Evolutionary conservation across 2,329 filamentous ascomycete species (phyloP), one percentile per base, ranked within the genome.

Genomic region (Cucurbitaria berberidis): DNA sequence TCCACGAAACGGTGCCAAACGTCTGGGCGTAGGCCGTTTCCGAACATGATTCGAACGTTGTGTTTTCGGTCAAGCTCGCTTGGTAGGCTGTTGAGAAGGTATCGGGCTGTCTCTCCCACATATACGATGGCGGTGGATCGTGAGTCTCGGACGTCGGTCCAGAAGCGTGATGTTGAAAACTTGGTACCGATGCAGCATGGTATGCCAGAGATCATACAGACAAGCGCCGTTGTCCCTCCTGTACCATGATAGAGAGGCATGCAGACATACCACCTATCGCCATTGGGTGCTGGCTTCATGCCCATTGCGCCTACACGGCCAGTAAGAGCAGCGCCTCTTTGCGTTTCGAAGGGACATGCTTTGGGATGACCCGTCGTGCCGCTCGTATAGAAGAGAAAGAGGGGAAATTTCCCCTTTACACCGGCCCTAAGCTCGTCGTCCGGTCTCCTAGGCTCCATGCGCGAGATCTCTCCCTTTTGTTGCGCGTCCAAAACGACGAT

Each of bases 241-340:
- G 89, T 92, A 13, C 88, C 89, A 70, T 93, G 89, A 67, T 91
- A 92, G 27, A 90, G 76, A 0, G 85, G 89, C 89, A 92, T 92
- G 72, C 87, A 89, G 67, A 86, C 83, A 67, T 91, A 92, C 82
- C 86, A 91, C 22, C 86, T 78, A 68, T 90, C 86, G 42, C 57
- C 77, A 46, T 68, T 69, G 21, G 70, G 74, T 27, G 76, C 79
- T 48, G 70, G 59, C 16, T 69, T 64, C 11, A 80, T 64, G 16
- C 68, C 73, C 39, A 76, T 69, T 5, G 65, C 63, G 5, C 67
- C 59, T 16, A 75, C 68, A 1, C 79, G 75, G 11, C 63, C 62
- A 1, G 76, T 72, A 8, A 79, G 59, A 0, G 60, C 65, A 42
- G 78, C 77, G 5, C 81, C 67, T 39, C 82, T 78, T 2, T 77